Base-by-base conservation (phyloP, 73 alveolate genomes). In the Halteria grandinella region DNA sequence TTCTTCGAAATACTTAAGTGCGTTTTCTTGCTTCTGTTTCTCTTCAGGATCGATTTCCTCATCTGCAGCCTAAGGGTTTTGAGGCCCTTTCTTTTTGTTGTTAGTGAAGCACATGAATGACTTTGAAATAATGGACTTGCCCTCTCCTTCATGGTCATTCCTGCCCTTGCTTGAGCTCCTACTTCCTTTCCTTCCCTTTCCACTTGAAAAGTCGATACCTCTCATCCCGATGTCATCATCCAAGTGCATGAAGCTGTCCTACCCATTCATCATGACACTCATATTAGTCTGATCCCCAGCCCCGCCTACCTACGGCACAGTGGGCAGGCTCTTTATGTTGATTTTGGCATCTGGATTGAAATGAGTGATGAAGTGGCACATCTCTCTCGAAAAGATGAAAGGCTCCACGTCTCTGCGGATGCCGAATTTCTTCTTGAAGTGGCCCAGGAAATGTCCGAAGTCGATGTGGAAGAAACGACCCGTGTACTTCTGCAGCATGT, bases 361-460 rank as follows among this genome's bases (percentile, higher is more conserved):
- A 52, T 54, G 24, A 0, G 31, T 17, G 89, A 97, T 88, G 48
- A 94, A 97, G 72, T 79, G 71, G 40, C 87, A 89, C 95, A 97
- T 91, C 89, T 95, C 95, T 51, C 83, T 53, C 23, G 92, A 70
- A 52, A 78, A 87, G 28, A 91, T 96, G 72, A 91, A 93, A 17
- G 97, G 97, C 52, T 95, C 95, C 48, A 94, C 79, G 80, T 95
- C 99, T 87, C 99, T 89, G 74, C 89, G 83, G 31, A 94, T 76
- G 40, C 99, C 99, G 74, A 93, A 87, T 69, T 93, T 93, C 53
- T 73, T 77, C 82, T 97, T 97, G 79, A 80, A 87, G 75, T 93
- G 93, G 0, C 99, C 99, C 34, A 97, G 79, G 79, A 97, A 94
- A 88, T 97, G 99, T 2, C 99, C 99, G 85, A 97, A 97, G 83